phyloP scores from a whole-genome alignment of 1,284 basidiomycete species.

The Hemileia vastatrix region DNA sequence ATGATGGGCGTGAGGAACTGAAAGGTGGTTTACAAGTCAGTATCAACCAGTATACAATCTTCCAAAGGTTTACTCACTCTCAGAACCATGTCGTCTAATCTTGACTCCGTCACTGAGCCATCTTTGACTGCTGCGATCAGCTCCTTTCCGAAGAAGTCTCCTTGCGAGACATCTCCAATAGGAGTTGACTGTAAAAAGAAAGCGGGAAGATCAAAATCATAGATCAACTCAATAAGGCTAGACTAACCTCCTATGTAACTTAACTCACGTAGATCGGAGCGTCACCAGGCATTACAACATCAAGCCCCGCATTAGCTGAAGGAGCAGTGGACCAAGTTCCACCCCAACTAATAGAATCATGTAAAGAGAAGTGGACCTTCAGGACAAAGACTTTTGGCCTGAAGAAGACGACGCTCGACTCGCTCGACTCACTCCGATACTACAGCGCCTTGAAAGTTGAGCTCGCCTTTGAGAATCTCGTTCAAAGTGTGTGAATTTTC shows the following conservation, averaged over 20 bases:
- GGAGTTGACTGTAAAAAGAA: too few relatives aligned
- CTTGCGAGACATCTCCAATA: too few relatives aligned
- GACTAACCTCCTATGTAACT: conserved; percentile 13
- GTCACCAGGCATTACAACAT: too few relatives aligned
- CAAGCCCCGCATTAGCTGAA: too few relatives aligned
- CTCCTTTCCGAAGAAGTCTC: conserved; percentile 39
- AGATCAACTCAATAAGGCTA: background rate
- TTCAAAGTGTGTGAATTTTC: conserved; percentile 67
- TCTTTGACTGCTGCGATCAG: conserved; percentile 60
- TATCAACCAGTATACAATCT: background rate
- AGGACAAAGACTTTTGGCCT: background rate
- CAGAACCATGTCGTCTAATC: conserved; percentile 50
- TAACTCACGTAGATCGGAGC: too few relatives aligned
- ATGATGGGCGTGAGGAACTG: background rate
- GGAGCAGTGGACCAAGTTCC: background rate
- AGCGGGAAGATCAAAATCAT: conserved; percentile 3
- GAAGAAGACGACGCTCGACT: conserved; percentile 38
- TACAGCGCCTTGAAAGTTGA: conserved; percentile 50
- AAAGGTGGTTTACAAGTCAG: background rate
- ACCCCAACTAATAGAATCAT: background rate
- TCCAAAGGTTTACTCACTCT: background rate
- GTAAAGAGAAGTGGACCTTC: background rate
- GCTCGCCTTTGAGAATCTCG: conserved; percentile 65
- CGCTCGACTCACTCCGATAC: conserved; percentile 40
- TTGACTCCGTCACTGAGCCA: conserved; percentile 56